Conservation (phyloP, 2,329 filamentous ascomycete genomes). For the Lachnum nothofagi region DNA sequence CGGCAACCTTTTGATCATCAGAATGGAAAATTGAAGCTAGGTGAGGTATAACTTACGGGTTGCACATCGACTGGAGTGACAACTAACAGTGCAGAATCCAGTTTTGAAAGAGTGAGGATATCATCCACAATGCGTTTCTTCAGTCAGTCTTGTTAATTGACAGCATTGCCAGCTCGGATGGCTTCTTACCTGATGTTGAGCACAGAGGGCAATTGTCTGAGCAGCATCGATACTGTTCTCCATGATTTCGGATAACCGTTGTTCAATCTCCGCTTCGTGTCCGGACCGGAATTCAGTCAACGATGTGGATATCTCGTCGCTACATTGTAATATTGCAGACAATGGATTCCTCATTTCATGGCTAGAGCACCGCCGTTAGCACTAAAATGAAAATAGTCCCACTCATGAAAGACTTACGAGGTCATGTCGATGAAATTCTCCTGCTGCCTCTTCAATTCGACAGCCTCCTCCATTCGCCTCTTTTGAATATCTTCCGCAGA, state of each 20-base stretch:
- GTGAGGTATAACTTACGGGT: conserved; percentile 42
- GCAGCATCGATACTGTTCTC: conserved; percentile 64
- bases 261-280: conserved; percentile 3
- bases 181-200: conserved; percentile 49
- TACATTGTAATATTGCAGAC: conserved; percentile 69
- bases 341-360: conserved; percentile 75
- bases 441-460: conserved; percentile 70
- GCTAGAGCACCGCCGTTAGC: conserved; percentile 4
- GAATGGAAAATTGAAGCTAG: neutral
- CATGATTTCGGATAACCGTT: conserved; percentile 46
- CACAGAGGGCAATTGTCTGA: conserved; percentile 76
- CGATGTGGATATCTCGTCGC: conserved; percentile 60
- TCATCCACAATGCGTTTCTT: conserved; percentile 70
- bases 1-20: conserved; percentile 32
- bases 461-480: conserved; percentile 71
- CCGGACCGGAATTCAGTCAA: conserved; percentile 29
- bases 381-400: neutral
- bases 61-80: conserved; percentile 68
- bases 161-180: too few relatives aligned
- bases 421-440: conserved; percentile 72
- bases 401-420: conserved; percentile 31
- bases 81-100: conserved; percentile 65
- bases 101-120: conserved; percentile 61
- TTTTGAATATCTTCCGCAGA: conserved; percentile 77
- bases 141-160: conserved; percentile 1